These are phyloP conservation scores for Kwoniella dejecticola DNA, from an alignment of 768 basidiomycete genomes.

Conservation along the genomic window DNA sequence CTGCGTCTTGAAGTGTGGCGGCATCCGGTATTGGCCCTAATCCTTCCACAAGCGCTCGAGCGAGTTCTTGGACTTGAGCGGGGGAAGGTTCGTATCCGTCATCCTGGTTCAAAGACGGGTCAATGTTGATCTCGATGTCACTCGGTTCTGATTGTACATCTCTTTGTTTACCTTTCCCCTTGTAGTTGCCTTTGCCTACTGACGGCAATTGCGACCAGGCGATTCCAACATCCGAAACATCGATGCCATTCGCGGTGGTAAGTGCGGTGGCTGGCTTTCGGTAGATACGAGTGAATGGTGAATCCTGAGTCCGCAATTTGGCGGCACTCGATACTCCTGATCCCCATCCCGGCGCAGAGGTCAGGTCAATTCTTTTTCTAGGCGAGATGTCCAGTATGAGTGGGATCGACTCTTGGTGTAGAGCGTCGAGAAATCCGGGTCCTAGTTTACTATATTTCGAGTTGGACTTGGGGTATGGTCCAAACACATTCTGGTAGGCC, in stretches of 20 bases:
- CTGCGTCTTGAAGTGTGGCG: not conserved
- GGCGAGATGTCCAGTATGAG: slow-evolving; percentile 11
- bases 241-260: not conserved
- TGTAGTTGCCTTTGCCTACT: not conserved
- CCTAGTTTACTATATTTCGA: not conserved
- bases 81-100: slow-evolving; percentile 12
- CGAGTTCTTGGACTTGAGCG: slow-evolving; percentile 10
- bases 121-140: not conserved
- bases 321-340: not conserved
- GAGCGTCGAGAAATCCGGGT: not conserved
- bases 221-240: too few relatives aligned
- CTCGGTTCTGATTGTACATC: too few relatives aligned
- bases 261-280: not conserved
- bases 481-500: not conserved
- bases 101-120: not conserved
- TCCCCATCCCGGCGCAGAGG: not conserved
- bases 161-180: too few relatives aligned
- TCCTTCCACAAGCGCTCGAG: slow-evolving; percentile 6
- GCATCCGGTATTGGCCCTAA: not conserved
- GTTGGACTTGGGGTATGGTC: not conserved
- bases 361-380: slow-evolving; percentile 17
- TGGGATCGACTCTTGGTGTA: not conserved
- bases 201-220: too few relatives aligned
- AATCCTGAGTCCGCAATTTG: slow-evolving; percentile 1
- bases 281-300: slow-evolving; percentile 3